phyloP scores from a whole-genome alignment of 306 rosid species.

The Mimosa pudica region DNA sequence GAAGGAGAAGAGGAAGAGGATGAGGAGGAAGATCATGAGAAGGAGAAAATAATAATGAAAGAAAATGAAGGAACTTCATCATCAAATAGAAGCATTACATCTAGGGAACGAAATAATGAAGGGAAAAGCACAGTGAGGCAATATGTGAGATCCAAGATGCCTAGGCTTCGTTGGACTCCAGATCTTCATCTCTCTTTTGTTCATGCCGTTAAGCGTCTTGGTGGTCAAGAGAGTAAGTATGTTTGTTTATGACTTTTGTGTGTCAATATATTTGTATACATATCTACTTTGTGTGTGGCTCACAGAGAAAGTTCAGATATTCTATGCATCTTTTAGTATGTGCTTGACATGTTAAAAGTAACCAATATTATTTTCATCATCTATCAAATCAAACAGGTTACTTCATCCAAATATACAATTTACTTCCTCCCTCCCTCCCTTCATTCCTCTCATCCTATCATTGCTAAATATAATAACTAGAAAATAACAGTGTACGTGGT shows the following conservation, averaged over 20 bases:
- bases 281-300: background rate
- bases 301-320: background rate
- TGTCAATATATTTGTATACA: background rate
- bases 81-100: background rate
- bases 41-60: constrained; percentile 27
- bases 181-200: constrained; percentile 71
- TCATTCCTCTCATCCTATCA: too few species aligned
- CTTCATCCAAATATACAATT: too few species aligned
- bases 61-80: constrained; percentile 21
- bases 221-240: constrained; percentile 73
- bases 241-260: background rate
- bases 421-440: too few species aligned
- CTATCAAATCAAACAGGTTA: too few species aligned
- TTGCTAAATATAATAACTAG: too few species aligned
- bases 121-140: constrained; percentile 48
- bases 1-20: background rate
- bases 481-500: too few species aligned
- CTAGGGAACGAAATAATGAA: constrained; percentile 31
- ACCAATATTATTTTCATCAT: too few species aligned
- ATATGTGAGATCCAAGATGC: constrained; percentile 66
- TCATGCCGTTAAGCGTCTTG: constrained; percentile 66
- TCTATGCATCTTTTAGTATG: background rate
- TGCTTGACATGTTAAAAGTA: background rate
- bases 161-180: constrained; percentile 77
- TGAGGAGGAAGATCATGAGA: constrained; percentile 9